A percentile compares a stretch with the other conserved stretches of the same genome.
Conservation (phyloP, 305 asterid genomes). For the Solanum chacoense region DNA sequence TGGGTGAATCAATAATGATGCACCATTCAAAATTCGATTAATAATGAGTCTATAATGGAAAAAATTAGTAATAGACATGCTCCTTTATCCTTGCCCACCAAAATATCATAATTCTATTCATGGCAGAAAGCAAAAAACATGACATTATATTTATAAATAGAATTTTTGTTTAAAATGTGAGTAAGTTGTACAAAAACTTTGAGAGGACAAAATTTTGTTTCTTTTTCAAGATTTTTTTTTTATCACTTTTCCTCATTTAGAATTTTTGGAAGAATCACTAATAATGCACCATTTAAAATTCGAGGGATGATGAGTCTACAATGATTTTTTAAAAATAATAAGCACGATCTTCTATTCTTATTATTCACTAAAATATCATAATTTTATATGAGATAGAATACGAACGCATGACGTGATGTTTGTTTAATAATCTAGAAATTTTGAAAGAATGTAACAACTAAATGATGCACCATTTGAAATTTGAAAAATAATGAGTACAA, state of each 20-base stretch:
- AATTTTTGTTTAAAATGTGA: background rate
- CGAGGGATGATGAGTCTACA: background rate
- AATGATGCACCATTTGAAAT: background rate
- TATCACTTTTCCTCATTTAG: background rate
- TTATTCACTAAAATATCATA: background rate
- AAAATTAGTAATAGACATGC: background rate
- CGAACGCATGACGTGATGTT: background rate
- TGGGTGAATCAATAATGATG: background rate
- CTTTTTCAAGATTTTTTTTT: no score
- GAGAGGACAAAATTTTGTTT: background rate
- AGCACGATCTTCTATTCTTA: background rate
- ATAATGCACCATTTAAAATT: background rate
- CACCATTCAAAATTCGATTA: background rate
- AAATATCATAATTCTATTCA: background rate
- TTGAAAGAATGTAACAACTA: background rate
- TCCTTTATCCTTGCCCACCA: background rate
- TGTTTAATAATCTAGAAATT: background rate
- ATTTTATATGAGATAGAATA: background rate
- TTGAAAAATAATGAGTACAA: background rate
- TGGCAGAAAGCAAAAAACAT: background rate
- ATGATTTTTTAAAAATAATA: background rate
- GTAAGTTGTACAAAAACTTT: background rate
- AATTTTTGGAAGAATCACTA: background rate
- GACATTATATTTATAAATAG: background rate
- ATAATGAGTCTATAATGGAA: background rate